Evolutionary conservation across 106 monocot genomes (phyloP).

Genomic region (Allium fistulosum): DNA sequence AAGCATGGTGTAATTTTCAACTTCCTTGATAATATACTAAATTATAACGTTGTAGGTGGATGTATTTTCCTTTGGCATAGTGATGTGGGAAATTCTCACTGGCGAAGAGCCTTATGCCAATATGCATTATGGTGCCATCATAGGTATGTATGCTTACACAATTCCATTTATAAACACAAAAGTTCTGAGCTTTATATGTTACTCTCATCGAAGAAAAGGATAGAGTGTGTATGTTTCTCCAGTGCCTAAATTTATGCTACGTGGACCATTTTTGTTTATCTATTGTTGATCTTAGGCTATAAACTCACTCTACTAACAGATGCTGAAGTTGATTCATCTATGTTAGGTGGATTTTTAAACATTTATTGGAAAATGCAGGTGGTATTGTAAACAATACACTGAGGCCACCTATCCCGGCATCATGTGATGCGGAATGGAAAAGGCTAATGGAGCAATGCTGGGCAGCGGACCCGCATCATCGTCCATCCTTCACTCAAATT

Average conservation of each 20-base stretch:
- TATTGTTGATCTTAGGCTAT: not conserved
- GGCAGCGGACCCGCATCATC: conserved; percentile 66
- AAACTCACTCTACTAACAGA: not conserved
- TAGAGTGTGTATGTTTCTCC: not conserved
- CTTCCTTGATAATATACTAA: not conserved
- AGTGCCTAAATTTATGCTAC: not conserved
- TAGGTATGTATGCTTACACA: conserved; percentile 45
- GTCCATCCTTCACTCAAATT: conserved; percentile 86
- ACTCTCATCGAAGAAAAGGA: not conserved
- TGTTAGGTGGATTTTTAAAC: not conserved
- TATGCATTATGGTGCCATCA: conserved; percentile 96
- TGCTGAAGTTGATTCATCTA: not conserved
- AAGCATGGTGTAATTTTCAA: not conserved
- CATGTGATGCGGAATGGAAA: conserved; percentile 82
- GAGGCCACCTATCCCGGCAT: conserved; percentile 59
- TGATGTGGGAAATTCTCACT: conserved; percentile 99
- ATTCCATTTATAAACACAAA: not conserved
- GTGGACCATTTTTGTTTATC: not conserved
- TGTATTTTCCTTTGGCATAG: conserved; percentile 92
- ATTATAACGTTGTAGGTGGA: conserved; percentile 49
- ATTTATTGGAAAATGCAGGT: conserved; percentile 28
- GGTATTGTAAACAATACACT: conserved; percentile 90
- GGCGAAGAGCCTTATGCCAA: conserved; percentile 88
- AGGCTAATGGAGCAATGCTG: conserved; percentile 92
- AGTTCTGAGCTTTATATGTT: not conserved